These are phyloP conservation scores for Saccharomycopsis sp. DNA, from an alignment of 805 yeast genomes.

Conservation along the genomic window DNA sequence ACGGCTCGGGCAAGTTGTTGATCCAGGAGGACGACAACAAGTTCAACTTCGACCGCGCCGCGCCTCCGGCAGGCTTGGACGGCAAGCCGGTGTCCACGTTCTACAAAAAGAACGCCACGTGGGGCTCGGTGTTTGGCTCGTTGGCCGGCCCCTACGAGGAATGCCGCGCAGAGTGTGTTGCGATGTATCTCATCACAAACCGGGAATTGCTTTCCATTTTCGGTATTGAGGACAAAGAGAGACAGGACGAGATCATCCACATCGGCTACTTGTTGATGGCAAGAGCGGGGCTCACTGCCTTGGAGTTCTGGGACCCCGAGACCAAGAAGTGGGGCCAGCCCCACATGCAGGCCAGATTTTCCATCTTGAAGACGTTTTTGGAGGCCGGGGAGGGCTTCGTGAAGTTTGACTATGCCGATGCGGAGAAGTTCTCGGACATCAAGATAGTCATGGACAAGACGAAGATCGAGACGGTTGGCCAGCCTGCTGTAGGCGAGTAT, in stretches of 20 bases:
- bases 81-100: constrained; percentile 58
- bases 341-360: constrained; percentile 89
- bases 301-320: constrained; percentile 83
- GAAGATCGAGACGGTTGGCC: constrained; percentile 64
- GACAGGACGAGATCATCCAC: constrained; percentile 56
- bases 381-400: constrained; percentile 57
- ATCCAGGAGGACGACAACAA: constrained; percentile 50
- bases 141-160: constrained; percentile 86
- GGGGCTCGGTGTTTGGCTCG: constrained; percentile 73
- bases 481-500: constrained; percentile 64
- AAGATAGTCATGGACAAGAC: constrained; percentile 50
- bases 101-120: constrained; percentile 77
- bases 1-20: constrained; percentile 82
- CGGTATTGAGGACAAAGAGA: constrained; percentile 51
- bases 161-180: constrained; percentile 88
- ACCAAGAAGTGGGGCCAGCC: constrained; percentile 89
- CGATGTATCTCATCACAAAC: constrained; percentile 70
- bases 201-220: constrained; percentile 63
- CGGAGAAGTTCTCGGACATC: constrained; percentile 50
- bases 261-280: constrained; percentile 77
- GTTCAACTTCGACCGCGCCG: constrained; percentile 62
- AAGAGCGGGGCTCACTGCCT: constrained; percentile 75
- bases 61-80: constrained; percentile 57
- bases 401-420: constrained; percentile 41
- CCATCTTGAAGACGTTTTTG: constrained; percentile 70